These are phyloP conservation scores for Hypoxylon perforatum DNA, from an alignment of 495 filamentous ascomycete species.

Conservation along the genomic window DNA sequence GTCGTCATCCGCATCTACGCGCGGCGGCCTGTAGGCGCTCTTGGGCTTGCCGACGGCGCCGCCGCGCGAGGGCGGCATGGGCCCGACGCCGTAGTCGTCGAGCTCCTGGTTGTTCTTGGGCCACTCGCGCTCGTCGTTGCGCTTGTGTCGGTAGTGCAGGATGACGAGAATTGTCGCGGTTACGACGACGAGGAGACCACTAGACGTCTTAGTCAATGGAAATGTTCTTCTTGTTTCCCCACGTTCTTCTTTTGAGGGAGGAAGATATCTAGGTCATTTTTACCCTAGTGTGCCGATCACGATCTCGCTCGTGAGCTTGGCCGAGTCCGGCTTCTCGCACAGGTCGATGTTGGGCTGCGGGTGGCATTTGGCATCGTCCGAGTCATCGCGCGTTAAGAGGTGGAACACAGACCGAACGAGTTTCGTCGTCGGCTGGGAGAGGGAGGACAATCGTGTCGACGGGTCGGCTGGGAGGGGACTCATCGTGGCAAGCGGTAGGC, in stretches of 20 bases:
- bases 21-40: conserved; percentile 28
- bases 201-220: neutral
- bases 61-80: conserved; percentile 13
- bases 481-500: conserved; percentile 21
- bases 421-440: conserved; percentile 10
- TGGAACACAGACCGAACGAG: conserved; percentile 32
- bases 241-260: neutral
- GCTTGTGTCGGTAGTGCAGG: conserved; percentile 40
- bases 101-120: conserved; percentile 47
- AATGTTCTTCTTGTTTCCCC: neutral
- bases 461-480: conserved; percentile 31
- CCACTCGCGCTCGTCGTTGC: conserved; percentile 39
- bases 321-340: conserved; percentile 42
- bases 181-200: conserved; percentile 34
- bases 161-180: conserved; percentile 26
- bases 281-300: conserved; percentile 38
- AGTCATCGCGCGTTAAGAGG: conserved; percentile 26
- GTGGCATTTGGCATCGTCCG: conserved; percentile 36
- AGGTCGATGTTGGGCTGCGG: conserved; percentile 44
- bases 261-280: neutral
- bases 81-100: conserved; percentile 45
- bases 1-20: conserved; percentile 16
- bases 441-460: neutral
- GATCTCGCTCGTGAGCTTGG: conserved; percentile 26
- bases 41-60: conserved; percentile 25